Percentiles rank a stretch among this genome's conserved stretches.
phyloP scores from a whole-genome alignment of 805 yeast genomes.

The Middelhovenomyces tepae region DNA sequence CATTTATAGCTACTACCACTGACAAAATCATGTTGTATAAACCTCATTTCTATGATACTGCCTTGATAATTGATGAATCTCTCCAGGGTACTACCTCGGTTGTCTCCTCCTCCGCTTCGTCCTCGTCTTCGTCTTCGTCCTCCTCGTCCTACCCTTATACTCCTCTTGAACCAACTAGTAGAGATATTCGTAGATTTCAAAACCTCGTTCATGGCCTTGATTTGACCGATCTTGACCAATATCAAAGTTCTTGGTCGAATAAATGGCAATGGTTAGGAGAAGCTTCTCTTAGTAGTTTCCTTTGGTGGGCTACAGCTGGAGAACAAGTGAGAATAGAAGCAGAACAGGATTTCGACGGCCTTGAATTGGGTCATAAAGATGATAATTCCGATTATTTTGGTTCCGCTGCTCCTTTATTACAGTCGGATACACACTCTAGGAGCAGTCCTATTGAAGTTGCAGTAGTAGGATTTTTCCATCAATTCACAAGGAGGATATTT shows the following conservation, averaged over 20 bases:
- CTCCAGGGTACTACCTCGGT: too few relatives aligned
- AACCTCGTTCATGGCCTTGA: constrained; percentile 15
- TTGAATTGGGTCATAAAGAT: constrained; percentile 12
- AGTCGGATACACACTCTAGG: constrained; percentile 13
- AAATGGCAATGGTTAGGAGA: constrained; percentile 4
- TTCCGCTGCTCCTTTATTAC: too few relatives aligned
- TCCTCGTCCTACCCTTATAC: constrained; percentile 6
- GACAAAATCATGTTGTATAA: constrained; percentile 58
- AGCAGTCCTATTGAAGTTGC: constrained; percentile 15
- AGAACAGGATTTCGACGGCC: constrained; percentile 34
- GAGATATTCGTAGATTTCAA: constrained; percentile 21
- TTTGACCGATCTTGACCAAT: constrained; percentile 11
- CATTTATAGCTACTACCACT: constrained; percentile 55
- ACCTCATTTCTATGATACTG: constrained; percentile 40
- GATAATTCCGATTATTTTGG: constrained; percentile 8
- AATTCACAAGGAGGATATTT: constrained; percentile 37
- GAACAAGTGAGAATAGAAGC: constrained; percentile 38
- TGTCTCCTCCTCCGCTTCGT: too few relatives aligned
- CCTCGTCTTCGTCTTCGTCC: too few relatives aligned
- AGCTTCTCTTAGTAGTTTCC: constrained; percentile 36
- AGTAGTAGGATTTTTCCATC: constrained; percentile 45
- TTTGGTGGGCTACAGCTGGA: constrained; percentile 89
- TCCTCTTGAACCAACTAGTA: constrained; percentile 16
- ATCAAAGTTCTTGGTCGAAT: too few relatives aligned
- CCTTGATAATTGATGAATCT: constrained; percentile 27